Evolutionary conservation across 768 basidiomycete species (phyloP).

Genomic region (Phanerochaete carnosa): DNA sequence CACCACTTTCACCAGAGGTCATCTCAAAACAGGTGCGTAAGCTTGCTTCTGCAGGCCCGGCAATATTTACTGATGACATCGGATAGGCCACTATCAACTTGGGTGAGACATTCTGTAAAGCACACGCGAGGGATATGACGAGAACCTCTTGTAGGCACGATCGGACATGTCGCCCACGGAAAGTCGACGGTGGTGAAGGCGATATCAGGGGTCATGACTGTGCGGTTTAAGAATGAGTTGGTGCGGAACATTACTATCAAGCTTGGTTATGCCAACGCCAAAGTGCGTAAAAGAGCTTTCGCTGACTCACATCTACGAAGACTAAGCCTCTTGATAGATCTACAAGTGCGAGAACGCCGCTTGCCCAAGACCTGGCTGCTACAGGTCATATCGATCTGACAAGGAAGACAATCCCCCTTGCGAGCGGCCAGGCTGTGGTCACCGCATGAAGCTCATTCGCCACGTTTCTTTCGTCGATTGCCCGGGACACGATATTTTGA

Average conservation of each 20-base stretch:
- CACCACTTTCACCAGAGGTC: constrained; percentile 85
- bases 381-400: constrained; percentile 88
- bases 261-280: constrained; percentile 98
- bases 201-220: constrained; percentile 97
- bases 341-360: constrained; percentile 96
- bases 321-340: constrained; percentile 53
- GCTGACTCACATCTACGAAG: constrained; percentile 2
- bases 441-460: constrained; percentile 86
- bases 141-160: constrained; percentile 64
- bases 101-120: constrained; percentile 41
- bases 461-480: constrained; percentile 99
- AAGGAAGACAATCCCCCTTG: constrained; percentile 94
- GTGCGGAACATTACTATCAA: constrained; percentile 99
- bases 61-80: not conserved
- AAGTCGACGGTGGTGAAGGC: constrained; percentile 98
- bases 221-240: constrained; percentile 98
- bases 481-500: constrained; percentile 98
- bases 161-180: constrained; percentile 98
- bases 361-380: constrained; percentile 92
- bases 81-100: constrained; percentile 92
- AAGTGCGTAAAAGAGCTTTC: constrained; percentile 50
- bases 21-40: constrained; percentile 82
- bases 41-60: not conserved
- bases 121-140: not conserved
- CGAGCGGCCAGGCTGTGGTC: constrained; percentile 88